A percentile compares a stretch with the other conserved stretches of the same genome.
These are phyloP conservation scores for Lentinula sp. DNA, from an alignment of 768 basidiomycete genomes.

Conservation along the genomic window DNA sequence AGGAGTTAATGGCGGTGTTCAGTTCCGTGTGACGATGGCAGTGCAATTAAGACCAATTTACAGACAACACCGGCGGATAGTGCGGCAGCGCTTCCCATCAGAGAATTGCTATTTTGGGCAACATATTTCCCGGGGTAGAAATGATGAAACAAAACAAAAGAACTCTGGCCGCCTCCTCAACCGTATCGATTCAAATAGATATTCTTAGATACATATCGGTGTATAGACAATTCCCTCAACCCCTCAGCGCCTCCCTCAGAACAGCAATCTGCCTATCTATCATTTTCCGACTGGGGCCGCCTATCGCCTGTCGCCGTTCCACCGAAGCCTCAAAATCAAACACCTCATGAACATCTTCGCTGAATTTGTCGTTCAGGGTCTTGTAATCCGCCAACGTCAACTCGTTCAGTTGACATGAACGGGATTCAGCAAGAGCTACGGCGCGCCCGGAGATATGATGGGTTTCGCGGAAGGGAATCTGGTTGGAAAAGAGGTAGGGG, in stretches of 20 bases:
- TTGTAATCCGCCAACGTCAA: conserved; percentile 79
- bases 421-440: conserved; percentile 88
- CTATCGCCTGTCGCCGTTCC: conserved; percentile 87
- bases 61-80: conserved; percentile 2
- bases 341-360: conserved; percentile 72
- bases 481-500: background rate
- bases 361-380: conserved; percentile 68
- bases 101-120: no score
- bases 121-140: background rate
- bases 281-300: conserved; percentile 83
- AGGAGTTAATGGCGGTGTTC: background rate
- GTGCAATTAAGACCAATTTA: background rate
- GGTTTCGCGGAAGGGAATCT: conserved; percentile 98
- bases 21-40: conserved; percentile 7
- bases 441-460: conserved; percentile 97
- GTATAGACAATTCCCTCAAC: background rate
- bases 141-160: background rate
- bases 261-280: conserved; percentile 80
- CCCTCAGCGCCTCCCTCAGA: conserved; percentile 51
- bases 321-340: conserved; percentile 97
- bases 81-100: no score
- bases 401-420: conserved; percentile 74
- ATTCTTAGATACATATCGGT: background rate
- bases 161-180: background rate
- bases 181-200: no score